These are phyloP conservation scores for Phytopythium montanum DNA, from an alignment of 352 stramenopile species.

Conservation along the genomic window DNA sequence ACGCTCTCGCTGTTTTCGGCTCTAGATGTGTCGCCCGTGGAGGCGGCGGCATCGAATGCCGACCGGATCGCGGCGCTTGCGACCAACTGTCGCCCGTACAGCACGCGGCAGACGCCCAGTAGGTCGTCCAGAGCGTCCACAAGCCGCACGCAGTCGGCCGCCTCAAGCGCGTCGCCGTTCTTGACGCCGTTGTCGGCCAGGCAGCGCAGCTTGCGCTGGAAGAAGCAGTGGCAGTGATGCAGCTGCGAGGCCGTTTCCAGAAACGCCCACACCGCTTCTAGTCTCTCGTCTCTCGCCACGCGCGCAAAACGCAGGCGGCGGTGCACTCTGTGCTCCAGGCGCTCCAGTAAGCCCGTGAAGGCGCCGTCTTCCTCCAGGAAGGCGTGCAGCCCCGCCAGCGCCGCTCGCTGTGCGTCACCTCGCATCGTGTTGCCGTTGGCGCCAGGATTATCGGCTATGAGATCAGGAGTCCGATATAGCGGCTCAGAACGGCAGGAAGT, in stretches of 20 bases:
- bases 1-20: background rate
- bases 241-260: conserved; percentile 18
- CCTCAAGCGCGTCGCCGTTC: conserved; percentile 5
- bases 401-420: conserved; percentile 1
- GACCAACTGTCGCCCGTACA: conserved; percentile 22
- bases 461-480: too few relatives aligned
- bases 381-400: conserved; percentile 13
- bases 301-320: conserved; percentile 19
- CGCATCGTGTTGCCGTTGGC: background rate
- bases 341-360: conserved; percentile 22
- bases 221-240: conserved; percentile 19
- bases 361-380: conserved; percentile 27
- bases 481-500: too few relatives aligned
- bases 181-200: conserved; percentile 4
- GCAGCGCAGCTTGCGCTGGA: conserved; percentile 24
- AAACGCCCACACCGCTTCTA: conserved; percentile 16
- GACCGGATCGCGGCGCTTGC: conserved; percentile 13
- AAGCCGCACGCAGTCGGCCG: conserved; percentile 16
- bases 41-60: conserved; percentile 8
- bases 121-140: conserved; percentile 26
- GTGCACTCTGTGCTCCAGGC: conserved; percentile 13
- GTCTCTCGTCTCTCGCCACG: conserved; percentile 4
- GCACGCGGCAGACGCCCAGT: conserved; percentile 18
- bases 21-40: background rate
- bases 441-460: too few relatives aligned